A percentile compares a stretch with the other conserved stretches of the same genome.
Conservation (phyloP, 129 eudicot species). For the Flaveria linearis region DNA sequence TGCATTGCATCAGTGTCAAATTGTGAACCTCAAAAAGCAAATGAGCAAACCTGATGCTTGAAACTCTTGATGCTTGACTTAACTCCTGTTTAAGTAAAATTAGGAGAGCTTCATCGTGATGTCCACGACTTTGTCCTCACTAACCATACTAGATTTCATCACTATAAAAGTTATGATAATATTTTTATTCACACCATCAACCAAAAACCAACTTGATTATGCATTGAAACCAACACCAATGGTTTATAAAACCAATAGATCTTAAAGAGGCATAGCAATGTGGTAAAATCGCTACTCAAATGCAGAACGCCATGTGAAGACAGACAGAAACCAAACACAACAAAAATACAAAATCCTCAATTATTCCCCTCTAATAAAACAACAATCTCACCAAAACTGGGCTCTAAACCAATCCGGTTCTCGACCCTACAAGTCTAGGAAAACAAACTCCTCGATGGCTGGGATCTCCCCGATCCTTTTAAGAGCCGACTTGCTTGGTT, state of each 20-base stretch:
- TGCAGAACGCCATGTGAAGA: background rate
- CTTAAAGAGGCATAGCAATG: background rate
- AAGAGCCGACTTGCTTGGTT: slow-evolving; percentile 45
- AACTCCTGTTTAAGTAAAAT: no score
- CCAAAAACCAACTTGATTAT: background rate
- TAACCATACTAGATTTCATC: no score
- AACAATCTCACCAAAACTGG: background rate
- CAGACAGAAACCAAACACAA: background rate
- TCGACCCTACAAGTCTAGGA: slow-evolving; percentile 1
- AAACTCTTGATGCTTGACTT: no score
- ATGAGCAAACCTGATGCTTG: no score
- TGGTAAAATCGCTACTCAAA: background rate
- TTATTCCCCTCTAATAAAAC: background rate
- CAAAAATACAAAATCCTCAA: background rate
- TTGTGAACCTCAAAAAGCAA: no score
- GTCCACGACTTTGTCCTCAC: no score
- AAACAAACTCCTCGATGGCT: background rate
- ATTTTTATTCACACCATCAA: background rate
- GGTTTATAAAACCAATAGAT: background rate
- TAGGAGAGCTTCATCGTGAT: no score
- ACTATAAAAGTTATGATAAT: no score
- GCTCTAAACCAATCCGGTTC: background rate
- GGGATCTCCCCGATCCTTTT: slow-evolving; percentile 5
- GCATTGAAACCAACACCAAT: background rate
- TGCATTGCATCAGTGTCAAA: no score